Percentiles rank a stretch among this genome's conserved stretches.
Evolutionary conservation across 1,139 yeast species (phyloP).

Genomic region (Maudiozyma humilis): DNA sequence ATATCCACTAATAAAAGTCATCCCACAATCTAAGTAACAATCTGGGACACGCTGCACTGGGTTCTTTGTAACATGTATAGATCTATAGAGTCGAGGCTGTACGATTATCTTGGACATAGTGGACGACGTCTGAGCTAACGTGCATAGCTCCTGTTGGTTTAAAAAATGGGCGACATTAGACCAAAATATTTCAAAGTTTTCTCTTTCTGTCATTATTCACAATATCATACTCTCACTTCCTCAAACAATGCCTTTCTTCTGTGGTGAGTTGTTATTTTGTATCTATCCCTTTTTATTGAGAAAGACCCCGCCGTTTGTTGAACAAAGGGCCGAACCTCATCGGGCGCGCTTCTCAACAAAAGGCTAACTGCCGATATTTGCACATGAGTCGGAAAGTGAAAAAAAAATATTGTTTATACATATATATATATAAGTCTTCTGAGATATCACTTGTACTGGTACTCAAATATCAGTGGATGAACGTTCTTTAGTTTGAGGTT

Average conservation of each 20-base stretch:
- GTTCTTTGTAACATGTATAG: slow-evolving; percentile 26
- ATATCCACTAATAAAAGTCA: slow-evolving; percentile 30
- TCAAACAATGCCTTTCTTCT: too few relatives aligned
- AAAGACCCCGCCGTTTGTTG: not conserved
- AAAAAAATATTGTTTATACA: not conserved
- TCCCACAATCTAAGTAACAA: slow-evolving; percentile 30
- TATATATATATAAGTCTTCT: not conserved
- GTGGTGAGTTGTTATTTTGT: too few relatives aligned
- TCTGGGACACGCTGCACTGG: slow-evolving; percentile 23
- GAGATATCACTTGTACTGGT: not conserved
- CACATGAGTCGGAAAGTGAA: not conserved
- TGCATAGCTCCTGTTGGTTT: slow-evolving; percentile 28
- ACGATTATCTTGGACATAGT: slow-evolving; percentile 14
- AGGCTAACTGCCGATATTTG: not conserved
- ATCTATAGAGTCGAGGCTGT: slow-evolving; percentile 21
- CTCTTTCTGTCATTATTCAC: too few relatives aligned
- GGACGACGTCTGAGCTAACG: slow-evolving; percentile 16
- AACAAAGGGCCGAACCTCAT: not conserved
- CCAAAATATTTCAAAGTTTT: slow-evolving; percentile 3
- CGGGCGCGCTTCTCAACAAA: not conserved
- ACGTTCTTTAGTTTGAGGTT: slow-evolving; percentile 8
- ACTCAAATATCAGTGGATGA: slow-evolving; percentile 19
- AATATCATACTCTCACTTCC: too few relatives aligned
- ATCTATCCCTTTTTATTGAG: too few relatives aligned
- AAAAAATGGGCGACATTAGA: slow-evolving; percentile 14